A percentile compares a stretch with the other conserved stretches of the same genome.
phyloP scores from a whole-genome alignment of 768 basidiomycete species.

The Russula abietina region DNA sequence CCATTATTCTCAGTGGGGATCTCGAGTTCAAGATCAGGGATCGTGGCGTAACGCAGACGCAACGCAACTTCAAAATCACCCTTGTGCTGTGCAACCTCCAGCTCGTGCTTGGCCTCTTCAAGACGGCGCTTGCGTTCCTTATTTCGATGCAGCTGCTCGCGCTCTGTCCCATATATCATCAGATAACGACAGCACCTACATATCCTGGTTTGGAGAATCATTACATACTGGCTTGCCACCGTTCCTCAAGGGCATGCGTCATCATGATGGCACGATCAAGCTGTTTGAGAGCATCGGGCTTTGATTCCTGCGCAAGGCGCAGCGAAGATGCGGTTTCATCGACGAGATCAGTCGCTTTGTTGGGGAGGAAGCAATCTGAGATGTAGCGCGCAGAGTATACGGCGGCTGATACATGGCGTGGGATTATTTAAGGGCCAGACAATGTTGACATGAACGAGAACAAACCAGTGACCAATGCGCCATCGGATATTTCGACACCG shows the following conservation, averaged over 20 bases:
- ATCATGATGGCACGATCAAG: conserved; percentile 82
- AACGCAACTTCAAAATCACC: conserved; percentile 84
- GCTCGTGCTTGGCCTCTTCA: conserved; percentile 77
- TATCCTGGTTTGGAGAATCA: not conserved
- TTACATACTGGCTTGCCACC: conserved; percentile 70
- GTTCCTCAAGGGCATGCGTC: conserved; percentile 54
- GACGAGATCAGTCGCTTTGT: no score
- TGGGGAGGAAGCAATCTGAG: no score
- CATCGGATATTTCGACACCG: conserved; percentile 87
- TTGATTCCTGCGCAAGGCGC: no score
- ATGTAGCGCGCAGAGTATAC: no score
- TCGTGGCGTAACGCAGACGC: conserved; percentile 75
- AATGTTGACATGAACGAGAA: conserved; percentile 1
- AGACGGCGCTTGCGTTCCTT: conserved; percentile 59
- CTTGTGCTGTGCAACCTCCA: conserved; percentile 84
- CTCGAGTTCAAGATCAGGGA: conserved; percentile 71
- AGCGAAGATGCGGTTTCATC: no score
- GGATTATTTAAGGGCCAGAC: no score
- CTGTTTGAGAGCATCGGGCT: conserved; percentile 77
- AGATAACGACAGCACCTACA: not conserved
- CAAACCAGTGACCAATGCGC: conserved; percentile 77
- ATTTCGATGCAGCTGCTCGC: conserved; percentile 57
- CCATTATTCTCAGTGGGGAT: conserved; percentile 49
- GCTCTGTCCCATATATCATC: conserved; percentile 40
- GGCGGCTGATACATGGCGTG: no score